phyloP scores from a whole-genome alignment of 805 yeast genomes.

The Cyberlindnera mycetangii region DNA sequence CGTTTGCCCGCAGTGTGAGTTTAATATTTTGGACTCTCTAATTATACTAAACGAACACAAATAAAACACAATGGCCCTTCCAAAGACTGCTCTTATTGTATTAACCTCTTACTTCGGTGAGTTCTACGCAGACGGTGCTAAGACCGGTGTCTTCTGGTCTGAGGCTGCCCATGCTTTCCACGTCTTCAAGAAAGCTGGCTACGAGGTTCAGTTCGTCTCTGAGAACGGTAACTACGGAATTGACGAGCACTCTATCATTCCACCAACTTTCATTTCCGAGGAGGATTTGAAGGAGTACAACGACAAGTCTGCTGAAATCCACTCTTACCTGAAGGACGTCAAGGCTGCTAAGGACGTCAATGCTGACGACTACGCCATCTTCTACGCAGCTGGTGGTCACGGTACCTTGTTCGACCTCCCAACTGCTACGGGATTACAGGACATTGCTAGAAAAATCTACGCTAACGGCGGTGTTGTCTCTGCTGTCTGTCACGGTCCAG shows the following conservation, averaged over 20 bases:
- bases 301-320: constrained; percentile 39
- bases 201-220: constrained; percentile 52
- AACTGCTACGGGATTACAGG: constrained; percentile 43
- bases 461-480: constrained; percentile 52
- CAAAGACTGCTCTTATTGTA: constrained; percentile 41
- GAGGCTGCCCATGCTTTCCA: constrained; percentile 62
- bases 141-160: constrained; percentile 57
- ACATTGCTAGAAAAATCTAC: constrained; percentile 45
- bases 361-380: constrained; percentile 47
- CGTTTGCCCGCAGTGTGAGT: too few species aligned
- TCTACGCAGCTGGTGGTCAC: constrained; percentile 68
- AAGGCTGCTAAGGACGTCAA: constrained; percentile 48
- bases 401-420: constrained; percentile 60
- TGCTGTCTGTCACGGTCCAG: constrained; percentile 73
- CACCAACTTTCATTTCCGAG: constrained; percentile 38
- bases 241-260: constrained; percentile 51
- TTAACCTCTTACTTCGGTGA: constrained; percentile 39
- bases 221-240: constrained; percentile 57
- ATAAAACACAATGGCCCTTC: constrained; percentile 16
- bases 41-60: neutral
- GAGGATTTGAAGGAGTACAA: constrained; percentile 41
- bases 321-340: constrained; percentile 35
- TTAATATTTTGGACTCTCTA: too few species aligned
- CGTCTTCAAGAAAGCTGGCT: constrained; percentile 45
- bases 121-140: constrained; percentile 56